Evolutionary conservation across 2,329 filamentous ascomycete species (phyloP), one percentile per base, ranked within the genome.

Genomic region (Colletotrichum sp.): DNA sequence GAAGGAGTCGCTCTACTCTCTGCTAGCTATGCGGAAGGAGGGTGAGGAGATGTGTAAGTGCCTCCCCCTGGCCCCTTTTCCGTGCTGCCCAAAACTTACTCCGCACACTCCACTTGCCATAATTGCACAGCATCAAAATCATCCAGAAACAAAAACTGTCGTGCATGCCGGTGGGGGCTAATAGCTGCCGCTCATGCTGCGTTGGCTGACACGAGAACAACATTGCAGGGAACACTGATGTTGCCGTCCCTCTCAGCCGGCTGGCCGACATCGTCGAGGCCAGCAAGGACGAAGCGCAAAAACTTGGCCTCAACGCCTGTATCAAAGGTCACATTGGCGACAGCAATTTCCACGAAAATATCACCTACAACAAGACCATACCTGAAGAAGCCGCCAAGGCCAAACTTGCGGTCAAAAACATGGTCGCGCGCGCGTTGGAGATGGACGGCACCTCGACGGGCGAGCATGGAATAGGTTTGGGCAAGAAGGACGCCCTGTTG

Each of bases 381-480:
- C 89, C 91, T 5, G 91, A 88, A 28, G 94, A 98, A 84, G 90
- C 90, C 71, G 92, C 90, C 62, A 94, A 94, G 78, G 95, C 97
- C 94, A 96, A 83, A 90, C 89, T 71, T 95, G 95, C 78, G 94
- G 94, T 98, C 63, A 92, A 96, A 82, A 93, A 95, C 80, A 98
- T 98, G 95, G 95, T 98, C 26, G 90, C 94, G 79, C 91, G 95
- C n/a, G 96, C 96, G 4, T 85, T 98, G 32, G 95, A 96, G 79
- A 98, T 98, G 95, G 96, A 98, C 76, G 95, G 96, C 2, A 98
- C 95, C 9, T 97, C 95, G 83, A 98, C 95, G 1, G 95, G 95
- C 34, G 95, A 98, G 84, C 95, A 98, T 83, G 94, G 94, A 1
- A 90, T 98, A 77, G 96, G 95, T 30, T 92, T 96, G 84, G 95